Base-by-base conservation (phyloP, 208 protist species). In the Wallacemonas rigidus region DNA sequence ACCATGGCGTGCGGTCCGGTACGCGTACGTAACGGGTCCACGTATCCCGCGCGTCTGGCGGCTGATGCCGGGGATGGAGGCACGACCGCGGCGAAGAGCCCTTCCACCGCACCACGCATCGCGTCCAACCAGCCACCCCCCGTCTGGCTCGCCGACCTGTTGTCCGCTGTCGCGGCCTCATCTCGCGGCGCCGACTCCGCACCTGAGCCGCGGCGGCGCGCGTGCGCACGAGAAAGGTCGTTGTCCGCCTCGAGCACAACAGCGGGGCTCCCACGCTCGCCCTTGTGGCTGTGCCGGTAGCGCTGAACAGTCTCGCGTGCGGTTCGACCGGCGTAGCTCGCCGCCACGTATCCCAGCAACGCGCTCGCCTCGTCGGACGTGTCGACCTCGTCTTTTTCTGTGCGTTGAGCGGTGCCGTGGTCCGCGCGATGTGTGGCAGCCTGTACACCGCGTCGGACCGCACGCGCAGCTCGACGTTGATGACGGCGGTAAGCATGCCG, bases 321-420 rank as follows among this genome's bases (percentile, higher is more conserved):
- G 8, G 60, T 65, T 38, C 40, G 36, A 6, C 60, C 60, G 14
- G 17, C 40, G 26, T 53, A 65, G 43, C n/a, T 65, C 40, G 60
- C 60, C 60, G 44, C 60, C 14, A 65, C 60, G 60, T 65, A 65
- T 4, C 41, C 43, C 8, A 65, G 60, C 60, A 65, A 12, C 60
- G 51, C 15, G 60, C 40, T 48, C 41, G 4, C 36, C 41, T 4
- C 43, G 40, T 65, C 60, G 38, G 40, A 15, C 3, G n/a, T 11
- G 9, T 65, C 38, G 3, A 12, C 56, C 8, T 62, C 26, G 8
- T 6, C 26, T 26, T 26, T 26, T 26, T 26, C 26, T 26, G 26
- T 26, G 26, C 26, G 26, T 26, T 26, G 26, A 26, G 26, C 26
- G 26, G 26, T 26, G 26, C 26, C 26, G 26, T 26, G 26, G 26